phyloP scores from a whole-genome alignment of 139 green algal genomes.

The Coccomyxa sp. region DNA sequence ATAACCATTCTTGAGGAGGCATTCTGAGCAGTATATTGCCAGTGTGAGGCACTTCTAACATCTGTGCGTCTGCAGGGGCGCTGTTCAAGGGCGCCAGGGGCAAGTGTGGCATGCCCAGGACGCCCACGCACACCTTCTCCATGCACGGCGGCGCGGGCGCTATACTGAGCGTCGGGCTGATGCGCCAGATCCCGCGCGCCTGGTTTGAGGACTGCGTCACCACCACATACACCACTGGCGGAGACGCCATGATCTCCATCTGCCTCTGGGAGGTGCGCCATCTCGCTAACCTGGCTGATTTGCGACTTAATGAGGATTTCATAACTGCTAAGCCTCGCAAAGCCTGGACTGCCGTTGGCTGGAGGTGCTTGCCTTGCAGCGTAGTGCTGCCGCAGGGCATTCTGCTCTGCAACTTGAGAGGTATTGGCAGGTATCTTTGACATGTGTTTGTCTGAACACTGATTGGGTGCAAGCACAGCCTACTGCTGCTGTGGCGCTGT shows the following conservation, averaged over 20 bases:
- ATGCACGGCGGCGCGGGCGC: conserved; percentile 27
- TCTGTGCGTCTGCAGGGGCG: not conserved
- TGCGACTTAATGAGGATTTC: too few species aligned
- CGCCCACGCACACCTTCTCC: not conserved
- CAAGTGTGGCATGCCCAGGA: conserved; percentile 10
- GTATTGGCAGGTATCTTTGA: too few species aligned
- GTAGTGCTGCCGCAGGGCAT: too few species aligned
- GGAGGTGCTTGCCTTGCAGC: too few species aligned
- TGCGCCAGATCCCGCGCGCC: not conserved
- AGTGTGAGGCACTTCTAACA: too few species aligned
- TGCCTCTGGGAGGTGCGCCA: conserved; percentile 15
- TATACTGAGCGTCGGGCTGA: conserved; percentile 14
- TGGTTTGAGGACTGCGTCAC: conserved; percentile 16
- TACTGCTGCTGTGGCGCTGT: not conserved
- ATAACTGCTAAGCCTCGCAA: too few species aligned
- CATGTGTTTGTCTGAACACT: too few species aligned
- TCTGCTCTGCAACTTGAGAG: too few species aligned
- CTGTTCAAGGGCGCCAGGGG: not conserved
- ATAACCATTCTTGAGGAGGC: too few species aligned
- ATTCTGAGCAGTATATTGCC: too few species aligned
- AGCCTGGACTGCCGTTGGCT: too few species aligned
- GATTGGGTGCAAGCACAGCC: too few species aligned
- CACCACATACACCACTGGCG: conserved; percentile 11
- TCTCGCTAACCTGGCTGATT: not conserved
- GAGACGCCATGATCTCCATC: conserved; percentile 27